phyloP scores from a whole-genome alignment of 1,139 yeast species.

The Pichia sp. region DNA sequence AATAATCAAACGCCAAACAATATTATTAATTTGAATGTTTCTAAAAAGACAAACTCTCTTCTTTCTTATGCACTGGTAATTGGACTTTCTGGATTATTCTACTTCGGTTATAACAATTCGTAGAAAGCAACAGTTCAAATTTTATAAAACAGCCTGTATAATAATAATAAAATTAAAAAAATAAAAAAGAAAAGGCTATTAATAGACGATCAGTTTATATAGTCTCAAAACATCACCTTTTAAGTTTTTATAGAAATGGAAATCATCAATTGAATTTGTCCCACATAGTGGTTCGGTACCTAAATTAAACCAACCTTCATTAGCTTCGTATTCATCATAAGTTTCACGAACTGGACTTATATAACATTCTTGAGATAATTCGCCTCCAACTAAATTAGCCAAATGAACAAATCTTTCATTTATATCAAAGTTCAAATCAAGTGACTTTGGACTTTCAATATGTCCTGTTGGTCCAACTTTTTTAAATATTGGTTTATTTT shows the following conservation, averaged over 20 bases:
- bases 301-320: constrained; percentile 21
- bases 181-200: neutral
- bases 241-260: constrained; percentile 22
- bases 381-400: constrained; percentile 12
- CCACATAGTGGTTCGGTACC: constrained; percentile 18
- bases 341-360: constrained; percentile 4
- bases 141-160: neutral
- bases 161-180: neutral
- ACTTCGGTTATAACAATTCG: neutral
- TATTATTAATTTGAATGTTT: constrained; percentile 3
- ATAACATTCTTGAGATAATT: constrained; percentile 9
- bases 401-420: constrained; percentile 9
- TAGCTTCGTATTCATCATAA: constrained; percentile 6
- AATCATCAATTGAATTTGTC: constrained; percentile 19
- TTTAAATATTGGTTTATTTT: neutral
- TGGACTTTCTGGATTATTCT: neutral
- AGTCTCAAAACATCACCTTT: constrained; percentile 21
- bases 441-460: neutral
- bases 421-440: neutral
- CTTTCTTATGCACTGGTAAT: constrained; percentile 1
- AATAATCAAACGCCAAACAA: neutral
- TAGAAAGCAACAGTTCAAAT: neutral
- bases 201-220: constrained; percentile 13
- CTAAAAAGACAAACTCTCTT: neutral
- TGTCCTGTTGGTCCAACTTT: neutral